These are phyloP conservation scores for Yamadazyma friedrichii DNA, from an alignment of 1,139 yeast species.

Conservation along the genomic window DNA sequence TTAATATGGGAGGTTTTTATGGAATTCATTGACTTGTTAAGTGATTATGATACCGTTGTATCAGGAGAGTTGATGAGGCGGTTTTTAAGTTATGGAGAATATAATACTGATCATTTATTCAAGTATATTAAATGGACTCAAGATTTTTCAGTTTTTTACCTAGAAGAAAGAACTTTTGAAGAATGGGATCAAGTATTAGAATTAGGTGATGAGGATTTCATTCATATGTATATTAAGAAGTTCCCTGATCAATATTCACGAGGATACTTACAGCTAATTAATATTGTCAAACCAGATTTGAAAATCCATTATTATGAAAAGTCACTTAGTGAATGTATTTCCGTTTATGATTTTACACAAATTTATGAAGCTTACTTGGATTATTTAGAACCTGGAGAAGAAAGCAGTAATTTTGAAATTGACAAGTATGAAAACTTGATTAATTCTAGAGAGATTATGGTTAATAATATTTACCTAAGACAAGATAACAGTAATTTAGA, in stretches of 20 bases:
- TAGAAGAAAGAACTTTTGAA: constrained; percentile 3
- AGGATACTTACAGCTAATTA: constrained; percentile 50
- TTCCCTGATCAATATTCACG: constrained; percentile 64
- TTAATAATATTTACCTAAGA: constrained; percentile 66
- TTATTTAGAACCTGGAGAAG: constrained; percentile 14
- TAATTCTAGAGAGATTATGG: constrained; percentile 50
- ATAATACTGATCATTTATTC: constrained; percentile 10
- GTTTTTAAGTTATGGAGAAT: constrained; percentile 11
- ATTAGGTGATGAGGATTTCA: constrained; percentile 24
- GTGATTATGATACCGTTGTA: constrained; percentile 6
- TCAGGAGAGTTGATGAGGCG: constrained; percentile 9
- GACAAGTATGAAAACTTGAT: constrained; percentile 55
- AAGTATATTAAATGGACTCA: constrained; percentile 11
- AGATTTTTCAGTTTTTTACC: constrained; percentile 5
- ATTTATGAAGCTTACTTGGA: constrained; percentile 66
- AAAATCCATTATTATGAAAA: constrained; percentile 47
- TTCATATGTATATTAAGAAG: constrained; percentile 21
- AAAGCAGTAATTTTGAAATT: constrained; percentile 40
- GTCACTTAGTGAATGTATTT: constrained; percentile 45
- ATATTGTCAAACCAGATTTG: constrained; percentile 9
- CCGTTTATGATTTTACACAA: constrained; percentile 61
- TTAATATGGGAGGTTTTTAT: constrained; percentile 62
- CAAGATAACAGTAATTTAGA: constrained; percentile 62
- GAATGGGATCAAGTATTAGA: constrained; percentile 13
- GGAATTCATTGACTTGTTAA: constrained; percentile 46